These are phyloP conservation scores for Zelonia costaricensis DNA, from an alignment of 208 protist genomes.

Conservation along the genomic window DNA sequence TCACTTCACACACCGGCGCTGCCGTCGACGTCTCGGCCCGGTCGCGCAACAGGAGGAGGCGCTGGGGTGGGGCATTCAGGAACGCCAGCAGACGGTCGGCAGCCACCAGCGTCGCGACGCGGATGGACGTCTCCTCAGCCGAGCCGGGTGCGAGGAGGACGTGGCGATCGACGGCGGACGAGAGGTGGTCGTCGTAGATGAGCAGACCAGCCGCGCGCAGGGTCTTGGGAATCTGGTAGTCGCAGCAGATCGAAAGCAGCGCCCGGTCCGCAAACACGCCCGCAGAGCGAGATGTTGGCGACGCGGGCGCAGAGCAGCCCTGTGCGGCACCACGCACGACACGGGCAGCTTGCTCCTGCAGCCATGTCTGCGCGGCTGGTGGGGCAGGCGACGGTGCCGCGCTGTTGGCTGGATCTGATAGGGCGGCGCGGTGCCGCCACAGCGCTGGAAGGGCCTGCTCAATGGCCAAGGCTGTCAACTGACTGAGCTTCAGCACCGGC, in stretches of 20 bases:
- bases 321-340: not conserved
- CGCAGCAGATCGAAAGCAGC: constrained; percentile 76
- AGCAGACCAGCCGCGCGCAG: constrained; percentile 66
- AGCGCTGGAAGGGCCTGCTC: constrained; percentile 48
- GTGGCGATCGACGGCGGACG: constrained; percentile 42
- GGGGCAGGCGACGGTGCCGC: not conserved
- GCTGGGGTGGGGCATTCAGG: constrained; percentile 11
- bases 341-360: constrained; percentile 11
- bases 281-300: not conserved
- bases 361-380: constrained; percentile 11
- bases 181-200: constrained; percentile 52
- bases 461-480: constrained; percentile 71
- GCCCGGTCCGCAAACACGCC: constrained; percentile 52
- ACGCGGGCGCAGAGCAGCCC: not conserved
- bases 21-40: no score
- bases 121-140: constrained; percentile 67
- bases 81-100: constrained; percentile 51
- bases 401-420: not conserved
- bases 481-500: constrained; percentile 76
- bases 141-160: constrained; percentile 45
- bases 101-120: constrained; percentile 56
- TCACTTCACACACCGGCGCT: constrained; percentile 10
- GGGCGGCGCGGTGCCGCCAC: constrained; percentile 25
- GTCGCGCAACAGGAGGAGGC: not conserved
- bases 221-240: constrained; percentile 87